Conservation (phyloP, 2,329 filamentous ascomycete species). For the Sporothrix protearum region DNA sequence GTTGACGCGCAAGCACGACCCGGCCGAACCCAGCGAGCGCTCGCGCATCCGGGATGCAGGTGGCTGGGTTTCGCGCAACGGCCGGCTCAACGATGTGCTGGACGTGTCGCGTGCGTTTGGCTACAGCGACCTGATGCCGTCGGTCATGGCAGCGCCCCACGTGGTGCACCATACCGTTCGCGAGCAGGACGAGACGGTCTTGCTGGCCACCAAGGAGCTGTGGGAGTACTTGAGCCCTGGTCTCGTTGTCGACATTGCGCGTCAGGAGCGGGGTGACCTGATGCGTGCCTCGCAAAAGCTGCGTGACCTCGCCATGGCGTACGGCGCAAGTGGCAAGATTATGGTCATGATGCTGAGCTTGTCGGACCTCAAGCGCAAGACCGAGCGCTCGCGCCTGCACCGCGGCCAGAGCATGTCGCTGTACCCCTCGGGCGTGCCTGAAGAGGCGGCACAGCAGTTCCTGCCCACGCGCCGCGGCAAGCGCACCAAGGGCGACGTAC, state of each 20-base stretch:
- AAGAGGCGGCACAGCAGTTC: conserved; percentile 59
- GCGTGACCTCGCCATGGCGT: conserved; percentile 90
- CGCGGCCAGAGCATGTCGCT: conserved; percentile 82
- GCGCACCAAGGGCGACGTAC: conserved; percentile 59
- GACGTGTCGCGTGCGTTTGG: conserved; percentile 94
- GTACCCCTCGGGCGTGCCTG: conserved; percentile 69
- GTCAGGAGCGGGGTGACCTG: conserved; percentile 79
- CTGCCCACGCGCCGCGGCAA: conserved; percentile 62
- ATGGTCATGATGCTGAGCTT: conserved; percentile 99
- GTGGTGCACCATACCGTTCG: conserved; percentile 73
- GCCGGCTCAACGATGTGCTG: conserved; percentile 85
- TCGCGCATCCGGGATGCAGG: conserved; percentile 90
- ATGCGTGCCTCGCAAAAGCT: conserved; percentile 96
- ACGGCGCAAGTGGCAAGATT: conserved; percentile 88
- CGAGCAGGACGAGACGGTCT: conserved; percentile 88
- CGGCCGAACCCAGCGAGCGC: conserved; percentile 78
- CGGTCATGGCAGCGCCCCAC: conserved; percentile 86
- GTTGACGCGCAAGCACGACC: conserved; percentile 88
- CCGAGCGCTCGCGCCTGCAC: conserved; percentile 67
- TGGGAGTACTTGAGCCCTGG: conserved; percentile 94
- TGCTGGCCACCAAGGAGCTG: conserved; percentile 85
- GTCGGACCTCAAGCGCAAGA: conserved; percentile 78
- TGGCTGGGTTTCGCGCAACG: conserved; percentile 92
- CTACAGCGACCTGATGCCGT: conserved; percentile 86
- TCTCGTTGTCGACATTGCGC: conserved; percentile 84